Percentiles rank a stretch among this genome's conserved stretches.
Evolutionary conservation across 805 yeast species (phyloP).

Genomic region (Saturnispora dispora): DNA sequence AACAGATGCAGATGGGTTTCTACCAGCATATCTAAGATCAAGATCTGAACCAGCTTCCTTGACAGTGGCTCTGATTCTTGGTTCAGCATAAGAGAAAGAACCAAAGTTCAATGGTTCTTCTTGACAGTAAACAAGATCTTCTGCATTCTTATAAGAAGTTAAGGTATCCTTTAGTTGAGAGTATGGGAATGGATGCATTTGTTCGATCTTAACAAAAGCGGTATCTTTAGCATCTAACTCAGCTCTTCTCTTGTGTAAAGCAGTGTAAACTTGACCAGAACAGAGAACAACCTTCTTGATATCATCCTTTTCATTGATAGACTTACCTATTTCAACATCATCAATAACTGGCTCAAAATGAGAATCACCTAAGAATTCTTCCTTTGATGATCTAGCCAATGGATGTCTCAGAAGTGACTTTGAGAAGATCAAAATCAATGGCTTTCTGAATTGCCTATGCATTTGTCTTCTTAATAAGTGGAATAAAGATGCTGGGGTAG

Average conservation of each 20-base stretch:
- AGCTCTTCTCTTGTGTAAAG: conserved; percentile 83
- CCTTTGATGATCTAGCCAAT: conserved; percentile 77
- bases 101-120: conserved; percentile 99
- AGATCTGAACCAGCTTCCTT: conserved; percentile 59
- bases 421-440: conserved; percentile 81
- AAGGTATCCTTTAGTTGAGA: conserved; percentile 83
- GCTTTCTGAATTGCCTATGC: conserved; percentile 98
- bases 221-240: conserved; percentile 68
- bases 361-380: conserved; percentile 84
- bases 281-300: conserved; percentile 80
- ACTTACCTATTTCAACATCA: conserved; percentile 76
- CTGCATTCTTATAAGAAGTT: conserved; percentile 67
- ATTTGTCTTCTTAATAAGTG: conserved; percentile 96
- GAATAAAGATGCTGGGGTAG: conserved; percentile 95
- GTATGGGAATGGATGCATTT: conserved; percentile 97
- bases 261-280: conserved; percentile 92
- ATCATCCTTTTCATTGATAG: conserved; percentile 68
- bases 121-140: conserved; percentile 94
- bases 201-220: conserved; percentile 85
- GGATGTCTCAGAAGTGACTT: conserved; percentile 95
- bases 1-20: conserved; percentile 96
- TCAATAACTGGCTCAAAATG: conserved; percentile 95
- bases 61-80: conserved; percentile 73
- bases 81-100: conserved; percentile 67
- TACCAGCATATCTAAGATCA: conserved; percentile 79